Evolutionary conservation across 768 basidiomycete species (phyloP).

Genomic region (Tricholoma terreum): DNA sequence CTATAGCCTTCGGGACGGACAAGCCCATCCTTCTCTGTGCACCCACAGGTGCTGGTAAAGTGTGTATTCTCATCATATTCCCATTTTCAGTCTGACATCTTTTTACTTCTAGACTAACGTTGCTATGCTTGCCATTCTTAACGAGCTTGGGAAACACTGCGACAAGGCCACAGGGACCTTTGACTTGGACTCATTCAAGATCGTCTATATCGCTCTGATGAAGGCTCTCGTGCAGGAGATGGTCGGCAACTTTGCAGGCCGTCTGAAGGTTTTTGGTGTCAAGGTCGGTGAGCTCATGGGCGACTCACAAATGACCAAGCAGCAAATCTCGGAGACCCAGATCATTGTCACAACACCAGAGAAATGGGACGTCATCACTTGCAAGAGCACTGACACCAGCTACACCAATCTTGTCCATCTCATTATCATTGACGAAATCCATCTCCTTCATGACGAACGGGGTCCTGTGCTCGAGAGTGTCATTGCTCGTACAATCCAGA

Average conservation of each 20-base stretch:
- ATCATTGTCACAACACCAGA: conserved; percentile 99
- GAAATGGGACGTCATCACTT: conserved; percentile 99
- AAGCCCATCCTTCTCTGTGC: too few relatives aligned
- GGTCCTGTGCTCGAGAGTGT: conserved; percentile 94
- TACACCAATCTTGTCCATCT: conserved; percentile 96
- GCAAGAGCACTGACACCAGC: conserved; percentile 93
- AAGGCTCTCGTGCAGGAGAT: conserved; percentile 98
- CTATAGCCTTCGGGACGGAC: conserved; percentile 89
- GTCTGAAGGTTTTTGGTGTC: conserved; percentile 68
- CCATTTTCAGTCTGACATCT: conserved; percentile 13
- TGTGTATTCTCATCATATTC: conserved; percentile 30
- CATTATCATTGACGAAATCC: conserved; percentile 98
- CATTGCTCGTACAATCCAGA: conserved; percentile 82
- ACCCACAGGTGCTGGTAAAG: conserved; percentile 98
- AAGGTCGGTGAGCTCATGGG: conserved; percentile 95
- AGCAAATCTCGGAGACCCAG: conserved; percentile 94
- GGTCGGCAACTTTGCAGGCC: conserved; percentile 88
- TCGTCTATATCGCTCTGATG: conserved; percentile 98
- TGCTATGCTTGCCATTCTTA: conserved; percentile 88
- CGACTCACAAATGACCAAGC: conserved; percentile 96
- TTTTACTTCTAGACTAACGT: conserved; percentile 83
- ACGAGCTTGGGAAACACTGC: conserved; percentile 64
- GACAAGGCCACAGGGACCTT: conserved; percentile 78
- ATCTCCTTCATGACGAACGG: conserved; percentile 95
- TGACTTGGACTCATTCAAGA: conserved; percentile 89